phyloP scores from a whole-genome alignment of 129 eudicot genomes.

The Scalesia atractyloides region DNA sequence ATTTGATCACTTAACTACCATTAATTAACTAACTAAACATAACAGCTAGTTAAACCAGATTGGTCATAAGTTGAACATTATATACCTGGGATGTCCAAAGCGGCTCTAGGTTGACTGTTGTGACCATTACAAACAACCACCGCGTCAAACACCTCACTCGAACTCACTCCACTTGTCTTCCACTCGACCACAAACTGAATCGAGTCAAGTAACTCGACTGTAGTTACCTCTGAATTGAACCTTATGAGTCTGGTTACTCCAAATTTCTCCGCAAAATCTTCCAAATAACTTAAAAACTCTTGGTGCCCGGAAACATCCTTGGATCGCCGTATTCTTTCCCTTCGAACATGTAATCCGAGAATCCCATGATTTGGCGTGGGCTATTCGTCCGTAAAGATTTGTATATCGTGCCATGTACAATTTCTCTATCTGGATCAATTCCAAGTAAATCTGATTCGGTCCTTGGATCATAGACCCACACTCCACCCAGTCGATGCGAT shows the following conservation, averaged over 20 bases:
- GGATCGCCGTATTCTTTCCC: constrained; percentile 49
- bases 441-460: constrained; percentile 65
- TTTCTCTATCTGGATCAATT: constrained; percentile 54
- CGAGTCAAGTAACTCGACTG: constrained; percentile 41
- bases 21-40: no score
- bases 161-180: constrained; percentile 29
- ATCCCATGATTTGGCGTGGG: constrained; percentile 67
- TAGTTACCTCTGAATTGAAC: constrained; percentile 50
- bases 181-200: constrained; percentile 59
- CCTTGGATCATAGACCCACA: constrained; percentile 71
- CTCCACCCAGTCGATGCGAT: constrained; percentile 56
- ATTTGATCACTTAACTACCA: no score
- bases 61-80: not conserved
- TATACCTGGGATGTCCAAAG: constrained; percentile 59
- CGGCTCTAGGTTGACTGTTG: constrained; percentile 50
- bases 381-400: constrained; percentile 69
- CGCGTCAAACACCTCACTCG: constrained; percentile 55
- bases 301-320: constrained; percentile 68
- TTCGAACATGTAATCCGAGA: constrained; percentile 59
- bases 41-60: no score
- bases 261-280: constrained; percentile 55
- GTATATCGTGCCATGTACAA: constrained; percentile 65
- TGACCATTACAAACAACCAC: constrained; percentile 80
- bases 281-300: constrained; percentile 63
- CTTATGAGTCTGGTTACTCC: constrained; percentile 42